These are phyloP conservation scores for Cercis canadensis DNA, from an alignment of 306 rosid species.

Conservation along the genomic window DNA sequence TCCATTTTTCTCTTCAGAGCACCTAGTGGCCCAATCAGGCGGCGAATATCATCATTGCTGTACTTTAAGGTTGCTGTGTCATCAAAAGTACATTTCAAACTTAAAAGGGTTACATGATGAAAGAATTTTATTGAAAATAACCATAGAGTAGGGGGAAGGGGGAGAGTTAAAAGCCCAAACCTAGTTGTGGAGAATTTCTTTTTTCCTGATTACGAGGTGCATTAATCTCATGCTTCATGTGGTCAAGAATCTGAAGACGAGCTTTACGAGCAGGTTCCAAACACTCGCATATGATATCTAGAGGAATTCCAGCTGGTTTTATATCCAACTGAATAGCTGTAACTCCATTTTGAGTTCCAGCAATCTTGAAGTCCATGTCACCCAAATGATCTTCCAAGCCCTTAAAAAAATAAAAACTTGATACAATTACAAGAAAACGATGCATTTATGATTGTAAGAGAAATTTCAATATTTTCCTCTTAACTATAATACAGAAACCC, in stretches of 20 bases:
- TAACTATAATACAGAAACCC: slow-evolving; percentile 15
- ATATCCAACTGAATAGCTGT: slow-evolving; percentile 95
- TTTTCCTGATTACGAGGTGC: slow-evolving; percentile 62
- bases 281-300: slow-evolving; percentile 86
- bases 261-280: slow-evolving; percentile 90
- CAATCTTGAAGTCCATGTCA: slow-evolving; percentile 97
- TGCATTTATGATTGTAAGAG: too few species aligned
- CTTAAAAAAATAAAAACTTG: slow-evolving; percentile 46
- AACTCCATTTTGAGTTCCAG: slow-evolving; percentile 85
- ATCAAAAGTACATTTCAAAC: slow-evolving; percentile 41
- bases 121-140: slow-evolving; percentile 15
- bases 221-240: slow-evolving; percentile 81
- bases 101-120: slow-evolving; percentile 19
- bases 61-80: slow-evolving; percentile 83
- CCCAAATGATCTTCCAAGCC: slow-evolving; percentile 99
- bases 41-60: slow-evolving; percentile 79
- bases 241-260: slow-evolving; percentile 87
- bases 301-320: slow-evolving; percentile 97
- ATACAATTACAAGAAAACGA: slow-evolving; percentile 23
- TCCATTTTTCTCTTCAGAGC: slow-evolving; percentile 77
- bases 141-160: slow-evolving; percentile 22
- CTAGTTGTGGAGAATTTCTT: slow-evolving; percentile 75
- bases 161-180: slow-evolving; percentile 43
- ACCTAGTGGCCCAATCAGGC: slow-evolving; percentile 93
- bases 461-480: slow-evolving; percentile 22